A percentile compares a stretch with the other conserved stretches of the same genome.
Evolutionary conservation across 208 protist genomes (phyloP).

Genomic region (Trypanosoma scelopori): DNA sequence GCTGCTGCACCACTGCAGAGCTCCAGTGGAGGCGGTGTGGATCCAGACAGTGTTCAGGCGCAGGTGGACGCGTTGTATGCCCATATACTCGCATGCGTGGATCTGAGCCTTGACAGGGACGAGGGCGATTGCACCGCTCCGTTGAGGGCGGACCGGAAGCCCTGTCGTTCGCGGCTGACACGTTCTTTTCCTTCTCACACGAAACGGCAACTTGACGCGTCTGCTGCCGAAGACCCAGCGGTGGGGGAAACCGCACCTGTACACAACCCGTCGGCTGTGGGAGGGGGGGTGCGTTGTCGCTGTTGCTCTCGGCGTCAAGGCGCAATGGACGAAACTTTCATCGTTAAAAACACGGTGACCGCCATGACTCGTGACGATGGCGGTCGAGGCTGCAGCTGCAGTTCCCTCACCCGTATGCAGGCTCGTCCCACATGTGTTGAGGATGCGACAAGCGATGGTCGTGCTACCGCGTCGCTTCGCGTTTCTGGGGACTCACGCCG

Average conservation of each 20-base stretch:
- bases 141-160: no score
- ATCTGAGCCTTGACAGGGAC: slow-evolving; percentile 13
- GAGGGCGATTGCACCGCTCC: not conserved
- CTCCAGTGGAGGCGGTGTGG: not conserved
- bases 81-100: slow-evolving; percentile 25
- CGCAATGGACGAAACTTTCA: no score
- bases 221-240: not conserved
- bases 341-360: no score
- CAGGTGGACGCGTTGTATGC: slow-evolving; percentile 27
- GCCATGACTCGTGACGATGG: no score
- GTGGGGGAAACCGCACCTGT: not conserved
- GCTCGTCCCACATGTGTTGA: no score
- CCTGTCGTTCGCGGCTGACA: no score
- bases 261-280: not conserved
- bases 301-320: no score
- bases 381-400: no score
- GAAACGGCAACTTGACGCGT: not conserved
- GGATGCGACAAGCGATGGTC: not conserved
- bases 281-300: no score
- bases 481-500: not conserved
- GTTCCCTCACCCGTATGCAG: no score
- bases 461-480: no score
- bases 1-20: not conserved
- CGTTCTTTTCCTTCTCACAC: no score
- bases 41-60: slow-evolving; percentile 16